Evolutionary conservation across 2,329 filamentous ascomycete species (phyloP).

Genomic region (Helicocarpus griseus): DNA sequence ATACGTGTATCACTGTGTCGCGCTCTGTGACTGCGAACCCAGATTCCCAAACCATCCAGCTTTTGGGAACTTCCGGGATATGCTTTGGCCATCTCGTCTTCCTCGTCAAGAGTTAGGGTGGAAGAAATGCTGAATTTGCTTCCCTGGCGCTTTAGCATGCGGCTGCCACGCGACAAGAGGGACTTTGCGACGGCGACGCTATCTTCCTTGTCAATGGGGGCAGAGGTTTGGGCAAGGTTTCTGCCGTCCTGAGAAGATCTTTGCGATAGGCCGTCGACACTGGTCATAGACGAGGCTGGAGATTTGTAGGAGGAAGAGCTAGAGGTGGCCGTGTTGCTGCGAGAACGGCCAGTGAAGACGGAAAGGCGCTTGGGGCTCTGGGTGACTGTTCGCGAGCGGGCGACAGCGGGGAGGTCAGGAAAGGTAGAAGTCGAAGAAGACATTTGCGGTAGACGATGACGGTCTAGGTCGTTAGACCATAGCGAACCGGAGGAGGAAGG

Average conservation of each 20-base stretch:
- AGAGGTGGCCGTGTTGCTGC: slow-evolving; percentile 42
- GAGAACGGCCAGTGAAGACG: slow-evolving; percentile 30
- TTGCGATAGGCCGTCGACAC: slow-evolving; percentile 22
- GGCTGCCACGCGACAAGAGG: slow-evolving; percentile 34
- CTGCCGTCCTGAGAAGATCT: slow-evolving; percentile 26
- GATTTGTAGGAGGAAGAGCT: slow-evolving; percentile 37
- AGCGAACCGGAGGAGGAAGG: slow-evolving; percentile 1
- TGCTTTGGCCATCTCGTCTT: slow-evolving; percentile 27
- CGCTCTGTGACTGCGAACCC: slow-evolving; percentile 23
- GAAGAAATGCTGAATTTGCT: slow-evolving; percentile 37
- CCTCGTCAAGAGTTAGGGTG: slow-evolving; percentile 27
- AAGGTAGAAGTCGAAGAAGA: slow-evolving; percentile 8
- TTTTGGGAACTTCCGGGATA: slow-evolving; percentile 8
- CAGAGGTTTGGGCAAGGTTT: slow-evolving; percentile 17
- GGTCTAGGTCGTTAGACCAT: slow-evolving; percentile 11
- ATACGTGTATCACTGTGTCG: slow-evolving; percentile 28
- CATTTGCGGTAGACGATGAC: slow-evolving; percentile 8
- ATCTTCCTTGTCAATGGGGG: slow-evolving; percentile 25
- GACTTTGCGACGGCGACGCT: slow-evolving; percentile 30
- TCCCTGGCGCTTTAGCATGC: slow-evolving; percentile 38
- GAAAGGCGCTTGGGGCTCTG: slow-evolving; percentile 32
- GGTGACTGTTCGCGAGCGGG: slow-evolving; percentile 14
- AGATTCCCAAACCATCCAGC: slow-evolving; percentile 24
- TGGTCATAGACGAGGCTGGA: slow-evolving; percentile 36
- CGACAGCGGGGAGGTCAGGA: slow-evolving; percentile 7